Percentiles rank a stretch among this genome's conserved stretches.
These are phyloP conservation scores for Nemophila menziesii DNA, from an alignment of 257 asterid genomes.

Conservation along the genomic window DNA sequence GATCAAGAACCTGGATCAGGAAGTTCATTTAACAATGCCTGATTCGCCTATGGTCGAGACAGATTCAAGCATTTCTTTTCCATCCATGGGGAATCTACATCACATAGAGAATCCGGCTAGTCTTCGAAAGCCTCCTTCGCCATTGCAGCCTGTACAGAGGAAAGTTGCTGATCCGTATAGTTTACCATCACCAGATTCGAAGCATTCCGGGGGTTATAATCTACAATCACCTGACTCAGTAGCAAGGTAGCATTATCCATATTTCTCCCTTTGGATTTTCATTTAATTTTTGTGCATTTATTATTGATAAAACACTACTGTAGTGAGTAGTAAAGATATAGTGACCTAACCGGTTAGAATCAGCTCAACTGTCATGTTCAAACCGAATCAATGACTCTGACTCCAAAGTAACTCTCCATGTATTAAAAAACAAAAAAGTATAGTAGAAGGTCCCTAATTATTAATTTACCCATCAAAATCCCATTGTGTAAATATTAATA, in stretches of 20 bases:
- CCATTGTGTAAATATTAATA: too few relatives aligned
- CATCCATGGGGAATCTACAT: conserved; percentile 45
- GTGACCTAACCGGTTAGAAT: too few relatives aligned
- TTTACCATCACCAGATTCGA: conserved; percentile 65
- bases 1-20: conserved; percentile 5
- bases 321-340: too few relatives aligned
- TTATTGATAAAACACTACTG: too few relatives aligned
- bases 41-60: conserved; percentile 33
- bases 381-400: too few relatives aligned
- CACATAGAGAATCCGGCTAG: conserved; percentile 21
- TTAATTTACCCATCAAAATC: too few relatives aligned
- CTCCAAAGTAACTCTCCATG: too few relatives aligned
- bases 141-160: conserved; percentile 46
- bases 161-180: conserved; percentile 40
- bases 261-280: not conserved
- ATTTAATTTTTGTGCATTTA: too few relatives aligned
- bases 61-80: conserved; percentile 41
- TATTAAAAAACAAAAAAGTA: too few relatives aligned
- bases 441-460: too few relatives aligned
- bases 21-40: conserved; percentile 12
- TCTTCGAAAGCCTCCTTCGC: conserved; percentile 54
- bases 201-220: conserved; percentile 41
- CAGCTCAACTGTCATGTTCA: too few relatives aligned
- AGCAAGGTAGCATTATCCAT: conserved; percentile 31
- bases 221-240: conserved; percentile 71